These are phyloP conservation scores for Centaurea solstitialis DNA, from an alignment of 129 eudicot genomes.

Conservation along the genomic window DNA sequence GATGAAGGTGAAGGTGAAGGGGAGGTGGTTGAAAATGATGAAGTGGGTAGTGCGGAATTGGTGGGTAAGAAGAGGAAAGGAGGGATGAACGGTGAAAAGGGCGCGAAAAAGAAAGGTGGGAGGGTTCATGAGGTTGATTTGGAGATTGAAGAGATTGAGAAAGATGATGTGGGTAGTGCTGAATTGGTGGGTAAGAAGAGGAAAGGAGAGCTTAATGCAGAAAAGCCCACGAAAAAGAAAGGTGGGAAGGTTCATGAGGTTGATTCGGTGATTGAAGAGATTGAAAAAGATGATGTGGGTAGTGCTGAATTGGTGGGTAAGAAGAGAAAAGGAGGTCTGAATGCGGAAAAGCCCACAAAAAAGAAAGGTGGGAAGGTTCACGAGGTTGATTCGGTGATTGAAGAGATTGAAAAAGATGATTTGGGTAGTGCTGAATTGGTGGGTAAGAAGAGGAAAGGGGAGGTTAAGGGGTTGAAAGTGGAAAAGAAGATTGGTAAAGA, in stretches of 20 bases:
- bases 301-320: constrained; percentile 17
- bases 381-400: constrained; percentile 8
- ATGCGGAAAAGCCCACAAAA: neutral
- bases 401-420: constrained; percentile 19
- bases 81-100: neutral
- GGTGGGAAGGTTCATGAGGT: constrained; percentile 23
- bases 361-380: constrained; percentile 24
- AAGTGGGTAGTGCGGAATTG: constrained; percentile 10
- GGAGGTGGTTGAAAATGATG: constrained; percentile 30
- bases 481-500: constrained; percentile 5
- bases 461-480: constrained; percentile 3
- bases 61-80: constrained; percentile 21
- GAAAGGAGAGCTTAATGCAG: constrained; percentile 21
- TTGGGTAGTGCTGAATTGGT: constrained; percentile 7
- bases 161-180: constrained; percentile 14
- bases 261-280: constrained; percentile 6
- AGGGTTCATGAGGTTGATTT: constrained; percentile 15
- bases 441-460: constrained; percentile 15
- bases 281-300: constrained; percentile 15
- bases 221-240: neutral
- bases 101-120: constrained; percentile 6
- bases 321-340: constrained; percentile 22
- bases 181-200: constrained; percentile 34
- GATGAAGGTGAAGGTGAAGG: constrained; percentile 24
- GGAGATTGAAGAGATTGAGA: constrained; percentile 15